Evolutionary conservation across 108 stramenopile species (phyloP).

Genomic region (Aurantiochytrium sp.): DNA sequence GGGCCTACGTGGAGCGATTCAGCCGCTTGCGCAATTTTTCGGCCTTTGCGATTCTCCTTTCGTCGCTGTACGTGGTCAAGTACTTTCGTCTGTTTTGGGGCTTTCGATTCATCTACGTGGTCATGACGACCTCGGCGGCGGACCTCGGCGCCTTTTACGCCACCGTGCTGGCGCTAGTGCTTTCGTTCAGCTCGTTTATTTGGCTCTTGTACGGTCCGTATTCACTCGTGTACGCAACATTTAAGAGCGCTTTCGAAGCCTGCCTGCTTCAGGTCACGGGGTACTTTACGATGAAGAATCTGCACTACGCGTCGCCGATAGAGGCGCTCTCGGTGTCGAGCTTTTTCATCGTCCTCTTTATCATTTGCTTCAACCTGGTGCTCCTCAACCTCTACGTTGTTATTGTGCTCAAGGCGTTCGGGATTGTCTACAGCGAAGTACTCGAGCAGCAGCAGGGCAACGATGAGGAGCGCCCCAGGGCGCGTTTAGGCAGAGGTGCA

Average conservation of each 20-base stretch:
- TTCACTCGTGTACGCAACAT: neutral
- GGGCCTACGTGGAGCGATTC: neutral
- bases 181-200: neutral
- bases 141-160: neutral
- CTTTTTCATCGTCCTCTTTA: neutral
- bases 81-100: conserved; percentile 29
- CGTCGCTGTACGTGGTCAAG: neutral
- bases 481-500: neutral
- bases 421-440: neutral
- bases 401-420: neutral
- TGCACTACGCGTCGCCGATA: neutral
- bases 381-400: neutral
- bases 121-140: neutral
- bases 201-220: neutral
- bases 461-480: neutral
- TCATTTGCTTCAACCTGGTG: neutral
- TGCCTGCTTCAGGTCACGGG: neutral
- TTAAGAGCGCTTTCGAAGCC: neutral
- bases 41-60: neutral
- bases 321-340: neutral
- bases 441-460: neutral
- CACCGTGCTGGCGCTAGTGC: neutral
- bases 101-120: neutral
- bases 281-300: neutral
- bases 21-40: neutral